Conservation (phyloP, 768 basidiomycete genomes). For the Tremella fuciformis region DNA sequence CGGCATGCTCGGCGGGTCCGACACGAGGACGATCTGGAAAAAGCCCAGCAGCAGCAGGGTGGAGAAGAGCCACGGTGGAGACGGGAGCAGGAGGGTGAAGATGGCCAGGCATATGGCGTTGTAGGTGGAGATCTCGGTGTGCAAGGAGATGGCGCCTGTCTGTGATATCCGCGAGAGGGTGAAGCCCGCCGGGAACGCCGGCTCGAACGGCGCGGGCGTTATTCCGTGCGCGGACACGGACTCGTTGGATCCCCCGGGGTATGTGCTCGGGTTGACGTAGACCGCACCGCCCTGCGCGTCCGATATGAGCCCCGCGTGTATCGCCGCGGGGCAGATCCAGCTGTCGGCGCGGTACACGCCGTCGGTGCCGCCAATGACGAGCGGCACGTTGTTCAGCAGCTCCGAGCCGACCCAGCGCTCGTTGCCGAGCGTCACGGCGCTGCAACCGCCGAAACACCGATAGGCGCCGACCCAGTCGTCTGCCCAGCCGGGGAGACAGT, state of each 20-base stretch:
- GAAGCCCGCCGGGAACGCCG: conserved; percentile 33
- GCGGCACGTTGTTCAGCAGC: conserved; percentile 22
- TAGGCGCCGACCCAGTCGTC: conserved; percentile 9
- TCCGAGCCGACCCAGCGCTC: conserved; percentile 34
- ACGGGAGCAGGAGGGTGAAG: conserved; percentile 29
- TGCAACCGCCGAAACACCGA: conserved; percentile 42
- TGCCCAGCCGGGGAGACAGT: conserved; percentile 22
- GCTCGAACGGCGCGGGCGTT: conserved; percentile 23
- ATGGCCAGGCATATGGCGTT: conserved; percentile 36
- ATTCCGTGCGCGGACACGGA: conserved; percentile 26
- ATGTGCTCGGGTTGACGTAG: conserved; percentile 21
- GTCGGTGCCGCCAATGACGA: conserved; percentile 33
- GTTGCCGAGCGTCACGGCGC: conserved; percentile 35
- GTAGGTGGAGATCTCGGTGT: conserved; percentile 29
- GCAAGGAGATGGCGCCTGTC: conserved; percentile 31
- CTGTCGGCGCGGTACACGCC: conserved; percentile 40
- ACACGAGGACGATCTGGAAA: conserved; percentile 34
- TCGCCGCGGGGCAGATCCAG: conserved; percentile 43
- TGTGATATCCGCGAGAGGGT: conserved; percentile 13
- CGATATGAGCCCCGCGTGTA: conserved; percentile 32
- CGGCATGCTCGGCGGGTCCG: conserved; percentile 24
- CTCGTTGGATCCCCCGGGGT: conserved; percentile 11
- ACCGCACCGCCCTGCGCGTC: conserved; percentile 31
- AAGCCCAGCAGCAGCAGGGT: conserved; percentile 33
- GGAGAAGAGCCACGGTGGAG: conserved; percentile 19